Evolutionary conservation across 2,329 filamentous ascomycete species (phyloP).

Genomic region (Cladophialophora yegresii): DNA sequence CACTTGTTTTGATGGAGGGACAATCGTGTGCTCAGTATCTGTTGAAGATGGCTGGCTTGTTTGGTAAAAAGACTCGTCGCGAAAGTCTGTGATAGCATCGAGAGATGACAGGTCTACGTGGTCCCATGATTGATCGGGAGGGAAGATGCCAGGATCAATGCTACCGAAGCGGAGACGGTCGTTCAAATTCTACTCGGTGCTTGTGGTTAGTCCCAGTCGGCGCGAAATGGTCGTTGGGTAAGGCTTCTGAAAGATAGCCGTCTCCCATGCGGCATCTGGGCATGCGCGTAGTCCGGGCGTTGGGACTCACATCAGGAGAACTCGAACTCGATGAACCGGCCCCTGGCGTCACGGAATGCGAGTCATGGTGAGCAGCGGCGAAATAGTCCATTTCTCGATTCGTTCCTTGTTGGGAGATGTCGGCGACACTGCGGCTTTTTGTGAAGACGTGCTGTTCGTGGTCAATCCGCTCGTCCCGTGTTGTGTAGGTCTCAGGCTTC

Average conservation of each 20-base stretch:
- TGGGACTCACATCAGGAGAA: constrained; percentile 16
- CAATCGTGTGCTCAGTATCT: constrained; percentile 7
- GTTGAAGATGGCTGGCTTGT: background rate
- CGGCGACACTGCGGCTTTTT: background rate
- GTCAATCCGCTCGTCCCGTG: background rate
- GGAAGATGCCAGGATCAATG: background rate
- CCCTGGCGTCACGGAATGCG: constrained; percentile 13
- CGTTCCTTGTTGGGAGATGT: background rate
- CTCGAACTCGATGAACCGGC: constrained; percentile 8
- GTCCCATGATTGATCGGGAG: constrained; percentile 7
- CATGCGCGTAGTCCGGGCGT: background rate
- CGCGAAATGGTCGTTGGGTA: background rate
- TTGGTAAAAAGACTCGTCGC: background rate
- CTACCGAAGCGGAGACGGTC: constrained; percentile 7
- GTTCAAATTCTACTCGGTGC: constrained; percentile 6
- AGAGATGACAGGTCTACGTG: constrained; percentile 7
- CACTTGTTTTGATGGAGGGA: constrained; percentile 20
- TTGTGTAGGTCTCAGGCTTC: background rate
- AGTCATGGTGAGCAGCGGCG: background rate
- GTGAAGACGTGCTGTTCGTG: background rate
- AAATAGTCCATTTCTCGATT: constrained; percentile 11
- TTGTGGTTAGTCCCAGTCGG: background rate
- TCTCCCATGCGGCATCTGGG: background rate
- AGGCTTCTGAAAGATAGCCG: background rate
- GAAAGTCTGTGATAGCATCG: background rate